A percentile compares a stretch with the other conserved stretches of the same genome.
phyloP scores from a whole-genome alignment of 768 basidiomycete species.

The Xanthoconium stramineum region DNA sequence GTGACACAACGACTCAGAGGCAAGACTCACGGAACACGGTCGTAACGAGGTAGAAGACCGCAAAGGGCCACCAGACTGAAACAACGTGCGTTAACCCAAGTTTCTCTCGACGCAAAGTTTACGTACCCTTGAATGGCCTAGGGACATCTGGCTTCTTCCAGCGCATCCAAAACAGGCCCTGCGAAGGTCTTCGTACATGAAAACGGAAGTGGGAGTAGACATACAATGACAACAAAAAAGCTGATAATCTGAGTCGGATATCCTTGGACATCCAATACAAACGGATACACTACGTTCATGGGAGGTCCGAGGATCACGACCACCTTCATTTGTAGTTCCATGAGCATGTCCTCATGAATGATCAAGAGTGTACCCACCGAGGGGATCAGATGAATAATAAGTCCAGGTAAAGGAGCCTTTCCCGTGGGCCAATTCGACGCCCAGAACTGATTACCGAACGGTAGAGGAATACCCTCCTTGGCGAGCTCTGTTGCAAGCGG shows the following conservation, averaged over 20 bases:
- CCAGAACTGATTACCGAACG: constrained; percentile 54
- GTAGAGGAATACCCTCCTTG: constrained; percentile 59
- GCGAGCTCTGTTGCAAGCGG: constrained; percentile 42
- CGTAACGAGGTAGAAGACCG: not conserved
- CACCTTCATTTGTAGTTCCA: no score
- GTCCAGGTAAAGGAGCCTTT: constrained; percentile 53
- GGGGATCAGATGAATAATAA: constrained; percentile 37
- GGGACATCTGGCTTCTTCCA: constrained; percentile 41
- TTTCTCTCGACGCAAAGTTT: no score
- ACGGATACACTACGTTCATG: no score
- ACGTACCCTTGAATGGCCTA: constrained; percentile 15
- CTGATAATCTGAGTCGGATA: no score
- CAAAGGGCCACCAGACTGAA: not conserved
- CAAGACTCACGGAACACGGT: not conserved
- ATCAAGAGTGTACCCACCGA: no score
- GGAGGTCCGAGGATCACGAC: no score
- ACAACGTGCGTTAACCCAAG: not conserved
- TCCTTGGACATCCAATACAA: no score
- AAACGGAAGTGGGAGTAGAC: no score
- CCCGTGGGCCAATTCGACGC: constrained; percentile 61
- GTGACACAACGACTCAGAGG: not conserved
- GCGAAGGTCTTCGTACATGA: no score
- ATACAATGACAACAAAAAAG: no score
- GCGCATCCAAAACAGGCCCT: no score
- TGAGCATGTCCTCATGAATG: no score